These are phyloP conservation scores for Xylaria flabelliformis DNA, from an alignment of 495 filamentous ascomycete genomes.

Conservation along the genomic window DNA sequence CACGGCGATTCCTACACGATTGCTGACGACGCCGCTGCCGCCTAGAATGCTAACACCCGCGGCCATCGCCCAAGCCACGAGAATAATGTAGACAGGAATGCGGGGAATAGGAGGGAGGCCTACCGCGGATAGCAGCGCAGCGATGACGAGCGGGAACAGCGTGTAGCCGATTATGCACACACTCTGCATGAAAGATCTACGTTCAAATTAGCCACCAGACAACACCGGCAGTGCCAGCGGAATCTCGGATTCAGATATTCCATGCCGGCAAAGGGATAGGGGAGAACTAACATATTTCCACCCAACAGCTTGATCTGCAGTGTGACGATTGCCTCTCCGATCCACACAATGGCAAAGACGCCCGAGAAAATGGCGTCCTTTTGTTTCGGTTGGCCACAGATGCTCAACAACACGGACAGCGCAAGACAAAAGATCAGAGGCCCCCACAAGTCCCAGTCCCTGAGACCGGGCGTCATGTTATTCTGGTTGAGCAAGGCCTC, in stretches of 20 bases:
- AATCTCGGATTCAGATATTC: not conserved
- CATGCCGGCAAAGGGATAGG: conserved; percentile 8
- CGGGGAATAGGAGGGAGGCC: conserved; percentile 75
- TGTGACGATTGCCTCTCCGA: conserved; percentile 97
- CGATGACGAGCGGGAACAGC: conserved; percentile 96
- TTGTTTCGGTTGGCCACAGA: conserved; percentile 75
- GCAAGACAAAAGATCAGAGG: conserved; percentile 91
- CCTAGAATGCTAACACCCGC: conserved; percentile 95
- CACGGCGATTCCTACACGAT: conserved; percentile 92
- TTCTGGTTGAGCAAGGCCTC: conserved; percentile 72
- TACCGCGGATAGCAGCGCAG: conserved; percentile 84
- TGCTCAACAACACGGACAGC: conserved; percentile 82
- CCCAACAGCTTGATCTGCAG: conserved; percentile 96
- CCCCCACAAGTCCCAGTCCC: conserved; percentile 99
- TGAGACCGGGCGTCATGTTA: conserved; percentile 82
- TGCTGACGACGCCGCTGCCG: conserved; percentile 92
- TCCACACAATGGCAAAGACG: conserved; percentile 95
- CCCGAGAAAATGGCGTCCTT: conserved; percentile 90
- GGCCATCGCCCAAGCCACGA: conserved; percentile 90
- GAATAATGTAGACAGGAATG: conserved; percentile 86
- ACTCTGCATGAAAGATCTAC: conserved; percentile 94
- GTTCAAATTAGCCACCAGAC: conserved; percentile 16
- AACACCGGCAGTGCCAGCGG: not conserved
- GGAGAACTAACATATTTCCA: conserved; percentile 85
- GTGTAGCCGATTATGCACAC: conserved; percentile 99